Base-by-base conservation (phyloP, 2,329 filamentous ascomycete species). In the Paecilomyces sp. region DNA sequence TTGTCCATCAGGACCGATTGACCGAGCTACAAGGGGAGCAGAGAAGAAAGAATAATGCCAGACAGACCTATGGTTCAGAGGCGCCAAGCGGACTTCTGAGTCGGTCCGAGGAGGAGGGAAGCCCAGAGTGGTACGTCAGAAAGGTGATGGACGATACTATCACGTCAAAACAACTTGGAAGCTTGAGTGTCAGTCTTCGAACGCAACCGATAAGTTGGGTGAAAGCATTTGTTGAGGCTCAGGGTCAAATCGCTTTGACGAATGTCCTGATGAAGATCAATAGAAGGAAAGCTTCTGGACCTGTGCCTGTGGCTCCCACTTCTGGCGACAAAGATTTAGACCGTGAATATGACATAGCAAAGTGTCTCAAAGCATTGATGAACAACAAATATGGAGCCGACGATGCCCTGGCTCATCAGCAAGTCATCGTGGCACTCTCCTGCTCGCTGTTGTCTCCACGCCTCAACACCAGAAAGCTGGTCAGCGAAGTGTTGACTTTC, bases 371-470 rank as follows among this genome's bases (percentile, higher is more conserved):
- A 80, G 92, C 92, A 33, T 78, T 97, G 60, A 96, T 97, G 89
- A 99, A 99, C 85, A 99, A 97, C 84, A 97, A 96, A 74, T 97
- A 96, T 74, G 94, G 94, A 62, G 94, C 94, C 62, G 94, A 99
- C 72, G 92, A 99, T 82, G 94, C 94, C 18, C 81, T 99, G 60
- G 82, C 86, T 62, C 92, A 97, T 71, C 90, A 94, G 71, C 91
- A 93, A 71, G 90, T 97, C 63, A 88, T 97, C 63, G 86, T 95
- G 59, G 90, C 94, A 1, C 82, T 99, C 53, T 90, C 89, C 56
- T 92, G 87, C 24, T 96, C 91, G 36, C 81, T 99, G 60, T 90
- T 92, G 57, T 96, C 92, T 9, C 89, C 92, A 8, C 87, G 94
- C 57, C 81, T 99, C 60, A 94, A 92, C 55, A 97, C 94, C 1